Percentiles rank a stretch among this genome's conserved stretches.
Evolutionary conservation across 2,329 filamentous ascomycete species (phyloP).

Genomic region (Zymoseptoria passerinii): DNA sequence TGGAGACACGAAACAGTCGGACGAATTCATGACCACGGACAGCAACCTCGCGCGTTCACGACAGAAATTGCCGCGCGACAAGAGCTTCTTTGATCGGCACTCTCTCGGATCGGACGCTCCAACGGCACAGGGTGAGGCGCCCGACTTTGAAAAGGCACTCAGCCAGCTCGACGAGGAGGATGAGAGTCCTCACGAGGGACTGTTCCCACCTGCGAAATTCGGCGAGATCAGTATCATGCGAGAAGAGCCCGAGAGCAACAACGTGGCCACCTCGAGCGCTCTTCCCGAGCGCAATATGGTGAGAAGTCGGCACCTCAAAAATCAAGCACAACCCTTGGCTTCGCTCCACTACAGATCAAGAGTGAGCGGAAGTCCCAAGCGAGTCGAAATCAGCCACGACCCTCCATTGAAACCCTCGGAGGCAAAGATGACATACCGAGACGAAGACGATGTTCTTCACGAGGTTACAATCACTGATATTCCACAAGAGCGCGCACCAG

Average conservation of each 20-base stretch:
- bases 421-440: conserved; percentile 12
- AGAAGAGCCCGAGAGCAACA: not conserved
- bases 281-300: not conserved
- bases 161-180: not conserved
- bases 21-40: not conserved
- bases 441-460: conserved; percentile 15
- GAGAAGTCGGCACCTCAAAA: not conserved
- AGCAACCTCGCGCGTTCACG: not conserved
- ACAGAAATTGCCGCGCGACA: not conserved
- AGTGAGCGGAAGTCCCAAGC: conserved; percentile 4
- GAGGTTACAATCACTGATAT: conserved; percentile 16
- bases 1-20: not conserved
- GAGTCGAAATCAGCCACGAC: conserved; percentile 15
- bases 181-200: not conserved
- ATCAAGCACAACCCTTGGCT: not conserved
- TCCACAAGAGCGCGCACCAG: not conserved
- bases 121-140: not conserved
- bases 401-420: conserved; percentile 14
- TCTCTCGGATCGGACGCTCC: not conserved
- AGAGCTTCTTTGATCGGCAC: not conserved
- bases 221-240: not conserved
- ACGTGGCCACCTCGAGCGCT: not conserved
- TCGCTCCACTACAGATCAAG: not conserved
- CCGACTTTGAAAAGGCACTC: not conserved
- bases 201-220: not conserved